Base-by-base conservation (phyloP, 164 flowering plant species). In the Magnolia kwangsiensis region DNA sequence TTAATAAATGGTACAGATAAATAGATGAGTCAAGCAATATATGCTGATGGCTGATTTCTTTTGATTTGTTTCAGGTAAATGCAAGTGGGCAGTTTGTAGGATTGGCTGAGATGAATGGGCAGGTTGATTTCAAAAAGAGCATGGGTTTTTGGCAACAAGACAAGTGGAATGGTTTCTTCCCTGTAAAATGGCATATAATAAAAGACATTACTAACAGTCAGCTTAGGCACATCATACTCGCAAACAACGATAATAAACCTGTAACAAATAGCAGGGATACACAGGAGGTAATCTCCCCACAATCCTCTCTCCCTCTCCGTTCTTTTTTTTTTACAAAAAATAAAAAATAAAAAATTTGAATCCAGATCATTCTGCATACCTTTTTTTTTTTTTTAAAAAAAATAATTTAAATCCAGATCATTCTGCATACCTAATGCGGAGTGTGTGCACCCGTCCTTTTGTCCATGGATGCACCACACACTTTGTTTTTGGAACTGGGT, bases 61-160 rank as follows among this genome's bases (percentile, higher is more conserved):
- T 74, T 45, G 18, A 19, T 21, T 23, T 31, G 6, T 74, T 64
- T 18, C 31, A 93, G 96, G 98, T 90, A 50, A 91, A 91, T 80
- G 87, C 82, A 58, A 93, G 98, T 76, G 92, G 98, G 50, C 94
- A 93, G 80, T 91, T 91, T 84, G 82, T 91, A 21, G 98, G 98
- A 13, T 31, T 90, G 23, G 98, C 95, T 50, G 98, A 93, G 90
- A 93, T 93, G 96, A 77, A 83, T 76, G 96, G 98, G 50, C 83
- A 29, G 29, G 90, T 93, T 11, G 96, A 91, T 82, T 93, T 89
- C 65, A 77, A 86, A 63, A 91, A 89, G 80, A 87, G 86, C 78
- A 89, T 93, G 89, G 89, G 90, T 76, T 91, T 91, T 72, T 91
- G 96, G 98, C 91, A 88, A 82, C 82, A 82, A 50, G 92, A 91